Percentiles rank a stretch among this genome's conserved stretches.
phyloP scores from a whole-genome alignment of 2,329 filamentous ascomycete species.

The Colletotrichum sp. region DNA sequence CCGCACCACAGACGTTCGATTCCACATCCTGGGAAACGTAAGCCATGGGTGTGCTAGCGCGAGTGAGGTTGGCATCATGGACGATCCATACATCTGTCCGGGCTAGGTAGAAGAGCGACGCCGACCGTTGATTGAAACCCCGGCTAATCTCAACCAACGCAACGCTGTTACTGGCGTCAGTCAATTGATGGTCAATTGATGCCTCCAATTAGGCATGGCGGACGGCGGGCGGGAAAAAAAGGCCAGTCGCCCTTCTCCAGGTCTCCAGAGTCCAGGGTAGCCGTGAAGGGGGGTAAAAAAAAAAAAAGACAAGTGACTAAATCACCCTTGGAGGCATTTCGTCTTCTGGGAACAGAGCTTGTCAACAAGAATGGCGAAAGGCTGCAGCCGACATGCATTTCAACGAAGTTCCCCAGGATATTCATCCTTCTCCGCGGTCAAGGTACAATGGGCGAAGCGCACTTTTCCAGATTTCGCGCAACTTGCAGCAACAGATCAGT shows the following conservation, averaged over 20 bases:
- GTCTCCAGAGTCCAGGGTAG: not conserved
- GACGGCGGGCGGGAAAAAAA: not conserved
- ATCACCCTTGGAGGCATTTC: not conserved
- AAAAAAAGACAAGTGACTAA: not conserved
- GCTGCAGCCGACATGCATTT: not conserved
- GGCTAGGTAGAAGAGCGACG: not conserved
- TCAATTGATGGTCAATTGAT: not conserved
- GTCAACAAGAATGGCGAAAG: not conserved
- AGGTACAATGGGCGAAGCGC: not conserved
- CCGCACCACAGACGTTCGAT: not conserved
- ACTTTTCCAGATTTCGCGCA: not conserved
- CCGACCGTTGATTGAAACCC: not conserved
- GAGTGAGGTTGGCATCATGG: not conserved
- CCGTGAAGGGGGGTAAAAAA: not conserved
- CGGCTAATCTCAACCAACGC: not conserved
- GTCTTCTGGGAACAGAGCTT: not conserved
- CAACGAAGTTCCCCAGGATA: slow-evolving; percentile 7
- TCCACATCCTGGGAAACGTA: not conserved
- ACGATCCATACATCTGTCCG: not conserved
- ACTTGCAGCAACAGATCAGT: not conserved
- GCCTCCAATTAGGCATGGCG: not conserved
- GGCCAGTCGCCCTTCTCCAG: not conserved
- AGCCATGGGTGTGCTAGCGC: not conserved
- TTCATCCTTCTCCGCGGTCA: slow-evolving; percentile 8
- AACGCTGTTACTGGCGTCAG: not conserved